Base-by-base conservation (phyloP, 495 filamentous ascomycete genomes). In the Aspergillus homomorphus region DNA sequence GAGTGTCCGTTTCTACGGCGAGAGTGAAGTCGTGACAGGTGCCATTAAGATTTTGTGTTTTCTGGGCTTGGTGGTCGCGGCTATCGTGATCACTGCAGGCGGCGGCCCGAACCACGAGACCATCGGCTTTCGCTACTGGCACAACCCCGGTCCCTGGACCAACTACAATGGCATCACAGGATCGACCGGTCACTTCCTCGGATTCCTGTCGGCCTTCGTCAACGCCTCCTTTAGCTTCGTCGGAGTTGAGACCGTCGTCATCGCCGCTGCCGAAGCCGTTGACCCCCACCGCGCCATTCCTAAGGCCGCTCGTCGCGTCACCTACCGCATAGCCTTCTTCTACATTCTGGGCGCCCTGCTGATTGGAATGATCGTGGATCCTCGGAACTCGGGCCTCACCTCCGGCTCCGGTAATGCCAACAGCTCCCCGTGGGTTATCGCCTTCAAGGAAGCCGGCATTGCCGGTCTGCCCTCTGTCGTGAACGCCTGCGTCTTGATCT, bases 311-410 rank as follows among this genome's bases (percentile, higher is more conserved):
- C 87, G 85, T 57, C 85, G 90, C 57, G 89, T 91, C 48, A 93
- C 94, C 69, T 91, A 88, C 77, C 88, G 91, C 57, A 91, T 96
- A 67, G 70, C 84, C 48, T 83, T 95, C 73, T 95, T 96, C 79
- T 96, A 94, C 69, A 67, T 81, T 54, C 64, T 83, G 19, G 81
- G 80, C 12, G 77, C 80, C 1, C 72, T 86, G 21, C 76, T 79
- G 15, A 83, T 86, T 60, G 81, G 82, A 26, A 71, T 86, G 7
- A 74, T 81, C 24, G 76, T 80, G n/a, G 71, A 70, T 19, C 65
- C 72, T 21, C 69, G 76, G 16, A 80, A 89, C 54, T 3, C 53
- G 0, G 59, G 62, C 21, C 81, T 93, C 16, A 75, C 88, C n/a
- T 76, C 76, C 3, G 77, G 73, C 28, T 72, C 75, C 9, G 69